These are phyloP conservation scores for Trichophyton equinum DNA, from an alignment of 2,329 filamentous ascomycete species.

Conservation along the genomic window DNA sequence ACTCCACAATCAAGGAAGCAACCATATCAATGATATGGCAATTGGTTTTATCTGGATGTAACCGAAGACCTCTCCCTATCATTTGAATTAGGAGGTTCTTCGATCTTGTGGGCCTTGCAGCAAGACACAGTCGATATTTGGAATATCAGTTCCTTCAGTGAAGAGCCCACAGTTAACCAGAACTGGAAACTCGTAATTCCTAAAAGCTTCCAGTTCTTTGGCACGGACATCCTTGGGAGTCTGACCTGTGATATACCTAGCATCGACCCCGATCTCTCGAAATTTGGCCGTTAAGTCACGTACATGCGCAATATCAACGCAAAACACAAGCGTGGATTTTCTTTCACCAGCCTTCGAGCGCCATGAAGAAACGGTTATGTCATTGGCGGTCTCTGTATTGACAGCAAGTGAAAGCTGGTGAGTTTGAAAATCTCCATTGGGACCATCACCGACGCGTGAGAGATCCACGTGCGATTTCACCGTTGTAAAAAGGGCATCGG, in stretches of 20 bases:
- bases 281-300: slow-evolving; percentile 62
- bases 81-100: slow-evolving; percentile 93
- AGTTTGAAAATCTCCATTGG: slow-evolving; percentile 66
- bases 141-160: slow-evolving; percentile 94
- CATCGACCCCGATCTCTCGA: slow-evolving; percentile 64
- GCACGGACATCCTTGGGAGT: slow-evolving; percentile 59
- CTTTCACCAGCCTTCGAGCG: slow-evolving; percentile 58
- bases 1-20: slow-evolving; percentile 70
- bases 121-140: slow-evolving; percentile 88
- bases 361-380: slow-evolving; percentile 79
- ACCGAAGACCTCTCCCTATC: slow-evolving; percentile 86
- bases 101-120: slow-evolving; percentile 74
- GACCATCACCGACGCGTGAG: slow-evolving; percentile 51
- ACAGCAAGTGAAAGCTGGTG: slow-evolving; percentile 67
- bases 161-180: slow-evolving; percentile 92
- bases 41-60: slow-evolving; percentile 67
- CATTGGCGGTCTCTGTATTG: slow-evolving; percentile 70
- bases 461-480: slow-evolving; percentile 74
- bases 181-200: slow-evolving; percentile 63
- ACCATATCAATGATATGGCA: slow-evolving; percentile 98
- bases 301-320: slow-evolving; percentile 80
- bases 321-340: slow-evolving; percentile 85
- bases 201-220: slow-evolving; percentile 63
- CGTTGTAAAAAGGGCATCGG: slow-evolving; percentile 86
- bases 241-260: slow-evolving; percentile 72